phyloP scores from a whole-genome alignment of 73 alveolate species.

The Paramecium sexaurelia region DNA sequence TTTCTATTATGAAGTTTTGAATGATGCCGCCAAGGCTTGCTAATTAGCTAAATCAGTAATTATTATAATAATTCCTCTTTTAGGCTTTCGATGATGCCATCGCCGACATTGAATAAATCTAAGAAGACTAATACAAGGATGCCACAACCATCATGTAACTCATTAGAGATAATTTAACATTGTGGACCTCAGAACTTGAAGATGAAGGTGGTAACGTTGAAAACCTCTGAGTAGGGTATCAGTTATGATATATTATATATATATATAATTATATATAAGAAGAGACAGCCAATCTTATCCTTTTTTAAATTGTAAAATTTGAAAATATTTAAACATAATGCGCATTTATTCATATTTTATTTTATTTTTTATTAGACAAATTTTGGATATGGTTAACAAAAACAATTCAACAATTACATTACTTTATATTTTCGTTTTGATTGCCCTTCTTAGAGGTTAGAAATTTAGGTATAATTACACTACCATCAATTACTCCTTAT shows the following conservation, averaged over 20 bases:
- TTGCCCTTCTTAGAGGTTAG: neutral
- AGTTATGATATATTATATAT: conserved; percentile 37
- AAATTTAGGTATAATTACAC: neutral
- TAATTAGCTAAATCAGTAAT: conserved; percentile 85
- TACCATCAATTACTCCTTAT: neutral
- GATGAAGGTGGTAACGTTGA: conserved; percentile 73
- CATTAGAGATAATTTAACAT: conserved; percentile 85
- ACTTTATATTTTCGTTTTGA: neutral
- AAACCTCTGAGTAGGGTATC: conserved; percentile 63
- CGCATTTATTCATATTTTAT: neutral
- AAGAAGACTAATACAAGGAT: conserved; percentile 89
- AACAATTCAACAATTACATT: neutral
- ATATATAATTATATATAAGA: conserved; percentile 28
- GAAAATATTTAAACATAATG: neutral
- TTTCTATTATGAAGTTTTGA: conserved; percentile 90
- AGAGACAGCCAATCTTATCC: neutral
- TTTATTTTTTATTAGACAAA: neutral
- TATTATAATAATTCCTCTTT: conserved; percentile 73
- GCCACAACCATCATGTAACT: conserved; percentile 88
- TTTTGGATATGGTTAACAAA: neutral
- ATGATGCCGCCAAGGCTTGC: conserved; percentile 88
- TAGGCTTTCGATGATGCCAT: conserved; percentile 91
- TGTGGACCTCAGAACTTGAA: conserved; percentile 83
- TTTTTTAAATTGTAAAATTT: neutral
- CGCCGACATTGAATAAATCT: conserved; percentile 87